Percentiles rank a stretch among this genome's conserved stretches.
Conservation (phyloP, 2,329 filamentous ascomycete species). For the Aspergillus nomiae region DNA sequence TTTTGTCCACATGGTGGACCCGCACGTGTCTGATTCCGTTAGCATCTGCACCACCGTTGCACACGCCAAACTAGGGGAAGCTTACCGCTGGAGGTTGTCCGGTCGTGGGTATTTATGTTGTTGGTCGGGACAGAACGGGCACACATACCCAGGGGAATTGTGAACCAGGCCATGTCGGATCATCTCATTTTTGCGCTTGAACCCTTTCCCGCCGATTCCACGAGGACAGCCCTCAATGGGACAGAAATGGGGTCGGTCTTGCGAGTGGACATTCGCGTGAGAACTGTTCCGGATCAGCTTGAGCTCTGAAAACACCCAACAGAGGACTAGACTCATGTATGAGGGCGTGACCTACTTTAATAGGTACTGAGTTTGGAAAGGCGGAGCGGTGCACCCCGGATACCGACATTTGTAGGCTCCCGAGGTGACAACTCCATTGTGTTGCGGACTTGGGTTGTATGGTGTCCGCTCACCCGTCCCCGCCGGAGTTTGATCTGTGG, state of each 20-base stretch:
- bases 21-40: conserved; percentile 73
- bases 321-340: not conserved
- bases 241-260: conserved; percentile 65
- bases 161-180: conserved; percentile 84
- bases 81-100: conserved; percentile 90
- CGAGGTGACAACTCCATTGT: conserved; percentile 28
- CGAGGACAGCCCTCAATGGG: conserved; percentile 60
- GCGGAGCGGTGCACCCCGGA: conserved; percentile 58
- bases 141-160: conserved; percentile 90
- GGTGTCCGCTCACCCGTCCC: conserved; percentile 25
- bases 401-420: conserved; percentile 56
- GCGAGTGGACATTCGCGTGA: conserved; percentile 63
- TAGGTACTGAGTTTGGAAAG: conserved; percentile 67
- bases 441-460: conserved; percentile 23
- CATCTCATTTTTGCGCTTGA: conserved; percentile 72
- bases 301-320: not conserved
- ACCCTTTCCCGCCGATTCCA: conserved; percentile 64
- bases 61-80: not conserved
- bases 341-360: conserved; percentile 56
- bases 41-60: conserved; percentile 6
- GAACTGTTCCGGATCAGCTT: conserved; percentile 36
- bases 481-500: conserved; percentile 35
- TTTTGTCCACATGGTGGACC: conserved; percentile 86
- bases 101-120: conserved; percentile 94
- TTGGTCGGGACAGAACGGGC: conserved; percentile 90